Evolutionary conservation across 768 basidiomycete genomes (phyloP).

Genomic region (Hortiboletus flavorubellus): DNA sequence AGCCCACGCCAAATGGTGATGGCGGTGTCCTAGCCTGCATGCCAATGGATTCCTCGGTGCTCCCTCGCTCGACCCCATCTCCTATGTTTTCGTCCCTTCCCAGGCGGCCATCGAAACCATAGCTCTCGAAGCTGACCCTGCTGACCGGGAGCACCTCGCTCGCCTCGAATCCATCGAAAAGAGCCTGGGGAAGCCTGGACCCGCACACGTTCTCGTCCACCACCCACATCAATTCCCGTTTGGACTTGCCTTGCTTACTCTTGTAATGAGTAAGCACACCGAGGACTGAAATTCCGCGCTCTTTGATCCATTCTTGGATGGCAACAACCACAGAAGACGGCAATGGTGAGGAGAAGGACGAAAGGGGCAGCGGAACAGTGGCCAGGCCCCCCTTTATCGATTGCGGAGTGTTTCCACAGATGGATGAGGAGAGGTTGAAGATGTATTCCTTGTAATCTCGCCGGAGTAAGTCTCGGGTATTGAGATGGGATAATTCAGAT

Average conservation of each 20-base stretch:
- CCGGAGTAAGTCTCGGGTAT: slow-evolving; percentile 73
- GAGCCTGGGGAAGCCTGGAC: slow-evolving; percentile 33
- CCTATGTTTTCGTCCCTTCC: slow-evolving; percentile 9
- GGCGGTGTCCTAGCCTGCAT: background rate
- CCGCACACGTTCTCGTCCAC: slow-evolving; percentile 39
- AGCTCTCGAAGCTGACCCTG: slow-evolving; percentile 32
- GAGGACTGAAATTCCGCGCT: slow-evolving; percentile 60
- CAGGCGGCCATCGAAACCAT: slow-evolving; percentile 11
- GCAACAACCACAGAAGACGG: slow-evolving; percentile 9
- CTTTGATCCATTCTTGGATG: slow-evolving; percentile 58
- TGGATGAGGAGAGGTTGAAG: slow-evolving; percentile 37
- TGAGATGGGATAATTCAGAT: slow-evolving; percentile 60
- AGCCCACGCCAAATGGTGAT: slow-evolving; percentile 24
- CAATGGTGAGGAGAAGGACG: slow-evolving; percentile 36
- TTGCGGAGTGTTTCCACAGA: slow-evolving; percentile 23
- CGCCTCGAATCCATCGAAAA: slow-evolving; percentile 61
- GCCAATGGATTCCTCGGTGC: slow-evolving; percentile 21
- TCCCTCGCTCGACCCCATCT: slow-evolving; percentile 9
- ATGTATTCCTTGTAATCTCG: slow-evolving; percentile 95
- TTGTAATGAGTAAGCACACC: slow-evolving; percentile 80
- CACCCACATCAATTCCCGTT: slow-evolving; percentile 66
- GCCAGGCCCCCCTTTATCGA: slow-evolving; percentile 70
- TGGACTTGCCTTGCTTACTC: slow-evolving; percentile 50
- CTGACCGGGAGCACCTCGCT: slow-evolving; percentile 49
- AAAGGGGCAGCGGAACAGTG: slow-evolving; percentile 72